Evolutionary conservation across 768 basidiomycete species (phyloP).

Genomic region (Lactifluus subvellereus): DNA sequence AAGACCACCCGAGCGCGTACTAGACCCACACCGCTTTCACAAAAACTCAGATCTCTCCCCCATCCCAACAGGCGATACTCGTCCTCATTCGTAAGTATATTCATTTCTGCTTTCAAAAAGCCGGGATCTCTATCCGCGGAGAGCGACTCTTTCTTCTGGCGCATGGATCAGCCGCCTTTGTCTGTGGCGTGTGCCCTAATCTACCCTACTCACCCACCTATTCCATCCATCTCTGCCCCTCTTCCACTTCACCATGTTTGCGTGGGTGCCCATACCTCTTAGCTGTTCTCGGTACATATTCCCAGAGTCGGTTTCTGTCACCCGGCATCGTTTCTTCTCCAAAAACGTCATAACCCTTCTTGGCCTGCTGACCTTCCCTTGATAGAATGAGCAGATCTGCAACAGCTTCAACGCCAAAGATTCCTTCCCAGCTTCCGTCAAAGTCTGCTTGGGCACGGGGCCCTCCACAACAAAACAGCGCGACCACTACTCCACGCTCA

Average conservation of each 20-base stretch:
- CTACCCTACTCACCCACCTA: background rate
- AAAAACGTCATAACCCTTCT: background rate
- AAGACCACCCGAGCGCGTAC: conserved; percentile 23
- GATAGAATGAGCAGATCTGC: conserved; percentile 92
- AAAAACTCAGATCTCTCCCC: conserved; percentile 21
- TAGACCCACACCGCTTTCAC: conserved; percentile 15
- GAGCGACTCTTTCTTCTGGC: background rate
- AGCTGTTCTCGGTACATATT: background rate
- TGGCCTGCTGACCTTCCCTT: conserved; percentile 1
- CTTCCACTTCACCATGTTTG: background rate
- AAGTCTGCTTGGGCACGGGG: conserved; percentile 91
- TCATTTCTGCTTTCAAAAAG: background rate
- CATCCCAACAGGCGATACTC: conserved; percentile 19
- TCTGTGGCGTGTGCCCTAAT: background rate
- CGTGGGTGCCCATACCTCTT: background rate
- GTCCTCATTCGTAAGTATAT: conserved; percentile 23
- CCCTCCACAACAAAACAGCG: conserved; percentile 58
- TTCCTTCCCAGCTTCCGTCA: conserved; percentile 63
- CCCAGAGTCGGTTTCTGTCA: background rate
- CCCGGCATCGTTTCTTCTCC: background rate
- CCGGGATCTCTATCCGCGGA: background rate
- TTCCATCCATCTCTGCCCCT: background rate
- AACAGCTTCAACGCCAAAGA: conserved; percentile 66
- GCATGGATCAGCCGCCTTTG: background rate
- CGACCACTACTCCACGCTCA: conserved; percentile 57